Evolutionary conservation across 179 eudicot genomes (phyloP).

Genomic region (Silene coronaria): DNA sequence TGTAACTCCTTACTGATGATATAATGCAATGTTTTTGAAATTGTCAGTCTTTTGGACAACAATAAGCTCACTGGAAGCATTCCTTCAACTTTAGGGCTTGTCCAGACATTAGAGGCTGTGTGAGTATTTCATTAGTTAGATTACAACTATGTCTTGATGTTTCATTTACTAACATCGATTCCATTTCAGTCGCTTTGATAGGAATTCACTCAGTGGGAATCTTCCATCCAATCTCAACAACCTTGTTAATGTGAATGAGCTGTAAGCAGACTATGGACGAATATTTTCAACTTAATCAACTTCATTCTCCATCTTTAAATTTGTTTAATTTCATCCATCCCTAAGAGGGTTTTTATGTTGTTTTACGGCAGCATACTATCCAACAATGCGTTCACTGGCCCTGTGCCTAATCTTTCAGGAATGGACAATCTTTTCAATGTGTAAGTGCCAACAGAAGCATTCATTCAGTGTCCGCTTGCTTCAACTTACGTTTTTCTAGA

Average conservation of each 20-base stretch:
- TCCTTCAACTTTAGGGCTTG: slow-evolving; percentile 59
- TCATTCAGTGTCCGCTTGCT: background rate
- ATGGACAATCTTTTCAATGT: slow-evolving; percentile 39
- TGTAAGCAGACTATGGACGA: slow-evolving; percentile 47
- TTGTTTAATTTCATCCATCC: background rate
- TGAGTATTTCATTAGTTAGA: slow-evolving; percentile 38
- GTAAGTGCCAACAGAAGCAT: slow-evolving; percentile 34
- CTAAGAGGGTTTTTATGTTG: slow-evolving; percentile 5
- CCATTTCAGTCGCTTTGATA: slow-evolving; percentile 72
- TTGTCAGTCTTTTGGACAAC: slow-evolving; percentile 65
- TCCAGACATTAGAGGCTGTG: slow-evolving; percentile 56
- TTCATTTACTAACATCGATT: slow-evolving; percentile 25
- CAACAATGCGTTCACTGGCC: slow-evolving; percentile 47
- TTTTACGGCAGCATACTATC: slow-evolving; percentile 41
- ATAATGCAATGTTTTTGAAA: slow-evolving; percentile 18
- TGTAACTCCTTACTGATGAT: slow-evolving; percentile 3
- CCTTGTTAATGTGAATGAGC: slow-evolving; percentile 44
- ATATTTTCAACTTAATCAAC: background rate
- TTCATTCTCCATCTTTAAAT: background rate
- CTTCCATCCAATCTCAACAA: slow-evolving; percentile 65
- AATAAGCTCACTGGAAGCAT: slow-evolving; percentile 55
- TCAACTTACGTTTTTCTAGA: background rate
- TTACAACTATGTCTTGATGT: background rate
- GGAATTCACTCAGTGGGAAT: slow-evolving; percentile 51
- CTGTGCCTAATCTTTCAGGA: slow-evolving; percentile 51